Conservation (phyloP, 2,329 filamentous ascomycete genomes). For the Paraconiothyrium sp. region DNA sequence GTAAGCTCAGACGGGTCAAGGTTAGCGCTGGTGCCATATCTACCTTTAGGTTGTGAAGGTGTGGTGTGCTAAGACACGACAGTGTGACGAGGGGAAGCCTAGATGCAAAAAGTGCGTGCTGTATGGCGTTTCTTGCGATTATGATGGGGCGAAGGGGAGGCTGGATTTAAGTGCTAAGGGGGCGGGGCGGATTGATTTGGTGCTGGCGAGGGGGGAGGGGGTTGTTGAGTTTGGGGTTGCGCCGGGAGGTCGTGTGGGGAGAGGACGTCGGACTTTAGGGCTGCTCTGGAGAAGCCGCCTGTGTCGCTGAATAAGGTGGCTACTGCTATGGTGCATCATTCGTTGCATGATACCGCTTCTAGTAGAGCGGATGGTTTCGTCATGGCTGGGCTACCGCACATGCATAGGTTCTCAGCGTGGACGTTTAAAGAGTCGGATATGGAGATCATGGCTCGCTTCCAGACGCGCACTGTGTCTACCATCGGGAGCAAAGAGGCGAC, state of each 20-base stretch:
- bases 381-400: neutral
- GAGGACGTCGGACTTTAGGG: conserved; percentile 8
- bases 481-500: conserved; percentile 48
- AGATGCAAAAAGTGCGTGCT: conserved; percentile 59
- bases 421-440: conserved; percentile 30
- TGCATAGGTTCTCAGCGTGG: conserved; percentile 20
- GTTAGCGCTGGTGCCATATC: conserved; percentile 39
- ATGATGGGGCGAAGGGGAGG: conserved; percentile 45
- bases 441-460: conserved; percentile 55
- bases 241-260: conserved; percentile 10
- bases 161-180: conserved; percentile 46
- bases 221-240: conserved; percentile 33
- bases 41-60: neutral
- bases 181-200: conserved; percentile 35
- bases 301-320: conserved; percentile 28
- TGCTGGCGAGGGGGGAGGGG: conserved; percentile 25
- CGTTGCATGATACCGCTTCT: conserved; percentile 12
- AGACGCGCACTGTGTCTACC: conserved; percentile 54
- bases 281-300: conserved; percentile 13
- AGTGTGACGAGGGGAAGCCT: conserved; percentile 66
- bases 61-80: conserved; percentile 13
- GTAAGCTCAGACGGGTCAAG: conserved; percentile 65
- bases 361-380: neutral
- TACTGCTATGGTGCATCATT: conserved; percentile 27
- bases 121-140: conserved; percentile 62